Conservation (phyloP, 2,329 filamentous ascomycete species). For the Xylaria sp. region DNA sequence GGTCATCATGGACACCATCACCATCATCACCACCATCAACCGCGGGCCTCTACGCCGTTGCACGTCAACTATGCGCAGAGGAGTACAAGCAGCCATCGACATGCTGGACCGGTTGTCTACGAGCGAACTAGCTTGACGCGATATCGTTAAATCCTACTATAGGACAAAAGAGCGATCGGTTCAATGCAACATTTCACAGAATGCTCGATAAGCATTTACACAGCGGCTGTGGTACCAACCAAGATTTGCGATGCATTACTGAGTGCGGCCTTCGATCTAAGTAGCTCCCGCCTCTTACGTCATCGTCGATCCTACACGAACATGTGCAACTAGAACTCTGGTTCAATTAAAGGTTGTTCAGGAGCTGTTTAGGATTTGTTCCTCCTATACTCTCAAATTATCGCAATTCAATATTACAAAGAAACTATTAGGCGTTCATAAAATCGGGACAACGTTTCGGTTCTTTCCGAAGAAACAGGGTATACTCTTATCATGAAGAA, state of each 20-base stretch:
- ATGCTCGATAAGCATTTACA: neutral
- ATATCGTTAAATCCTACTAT: slow-evolving; percentile 40
- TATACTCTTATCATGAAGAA: slow-evolving; percentile 4
- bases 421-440: neutral
- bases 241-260: slow-evolving; percentile 4
- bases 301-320: slow-evolving; percentile 8
- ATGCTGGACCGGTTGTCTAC: slow-evolving; percentile 53
- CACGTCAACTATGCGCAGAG: slow-evolving; percentile 53
- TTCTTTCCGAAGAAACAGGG: neutral
- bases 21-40: slow-evolving; percentile 47
- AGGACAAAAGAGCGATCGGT: neutral
- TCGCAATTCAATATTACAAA: neutral
- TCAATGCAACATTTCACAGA: slow-evolving; percentile 5
- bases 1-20: slow-evolving; percentile 51
- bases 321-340: neutral
- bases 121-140: slow-evolving; percentile 53
- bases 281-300: slow-evolving; percentile 24
- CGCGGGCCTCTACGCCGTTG: slow-evolving; percentile 52
- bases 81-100: slow-evolving; percentile 52
- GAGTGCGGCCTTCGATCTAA: neutral
- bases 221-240: neutral
- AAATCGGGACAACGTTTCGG: neutral
- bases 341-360: neutral
- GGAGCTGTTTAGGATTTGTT: neutral
- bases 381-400: neutral